A percentile compares a stretch with the other conserved stretches of the same genome.
phyloP scores from a whole-genome alignment of 768 basidiomycete genomes.

The Termitomyces sp. region DNA sequence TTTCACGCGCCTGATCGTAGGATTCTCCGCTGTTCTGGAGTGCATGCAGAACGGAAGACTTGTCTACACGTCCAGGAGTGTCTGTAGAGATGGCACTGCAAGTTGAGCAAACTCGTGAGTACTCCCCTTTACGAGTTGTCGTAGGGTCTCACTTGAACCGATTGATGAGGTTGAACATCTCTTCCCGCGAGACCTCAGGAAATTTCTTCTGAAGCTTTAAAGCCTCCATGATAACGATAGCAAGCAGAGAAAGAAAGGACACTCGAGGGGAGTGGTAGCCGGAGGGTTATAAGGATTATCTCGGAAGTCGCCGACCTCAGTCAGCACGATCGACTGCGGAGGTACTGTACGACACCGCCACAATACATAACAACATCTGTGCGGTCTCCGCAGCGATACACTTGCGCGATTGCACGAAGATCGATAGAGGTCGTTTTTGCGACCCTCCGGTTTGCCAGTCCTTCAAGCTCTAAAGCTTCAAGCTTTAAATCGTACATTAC shows the following conservation, averaged over 20 bases:
- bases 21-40: constrained; percentile 79
- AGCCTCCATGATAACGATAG: constrained; percentile 56
- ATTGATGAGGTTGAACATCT: constrained; percentile 92
- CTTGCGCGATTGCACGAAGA: too few species aligned
- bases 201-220: constrained; percentile 88
- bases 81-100: constrained; percentile 69
- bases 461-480: too few species aligned
- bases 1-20: constrained; percentile 85
- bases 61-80: constrained; percentile 78
- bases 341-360: too few species aligned
- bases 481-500: too few species aligned
- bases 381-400: too few species aligned
- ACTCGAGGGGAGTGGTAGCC: background rate
- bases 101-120: constrained; percentile 10
- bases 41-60: constrained; percentile 72
- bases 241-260: background rate
- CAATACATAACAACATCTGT: too few species aligned
- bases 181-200: constrained; percentile 86
- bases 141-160: constrained; percentile 81
- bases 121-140: constrained; percentile 4
- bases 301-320: constrained; percentile 17
- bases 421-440: too few species aligned
- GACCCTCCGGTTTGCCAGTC: too few species aligned
- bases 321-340: too few species aligned
- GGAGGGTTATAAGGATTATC: constrained; percentile 2